A percentile compares a stretch with the other conserved stretches of the same genome.
Evolutionary conservation across 106 monocot genomes (phyloP).

Genomic region (Dendrobium catenatum): DNA sequence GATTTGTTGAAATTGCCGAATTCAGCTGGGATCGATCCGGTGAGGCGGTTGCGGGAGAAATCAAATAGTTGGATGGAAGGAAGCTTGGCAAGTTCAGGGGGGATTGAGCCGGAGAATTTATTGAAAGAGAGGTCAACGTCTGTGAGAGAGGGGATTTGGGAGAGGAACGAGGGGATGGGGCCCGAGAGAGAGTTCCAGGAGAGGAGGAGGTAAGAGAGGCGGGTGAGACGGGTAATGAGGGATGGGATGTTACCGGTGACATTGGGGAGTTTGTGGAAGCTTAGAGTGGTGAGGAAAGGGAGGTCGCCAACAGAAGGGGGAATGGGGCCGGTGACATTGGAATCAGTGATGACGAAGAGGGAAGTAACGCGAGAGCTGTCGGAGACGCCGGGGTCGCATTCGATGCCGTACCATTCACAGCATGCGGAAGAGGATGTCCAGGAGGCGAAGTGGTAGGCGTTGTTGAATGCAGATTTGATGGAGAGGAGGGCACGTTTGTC

Average conservation of each 20-base stretch:
- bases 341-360: constrained; percentile 28
- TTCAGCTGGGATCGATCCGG: constrained; percentile 33
- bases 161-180: constrained; percentile 34
- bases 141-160: constrained; percentile 17
- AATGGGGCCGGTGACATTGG: constrained; percentile 34
- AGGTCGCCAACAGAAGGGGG: constrained; percentile 31
- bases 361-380: constrained; percentile 17
- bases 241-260: constrained; percentile 24
- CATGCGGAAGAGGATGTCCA: constrained; percentile 27
- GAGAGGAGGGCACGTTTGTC: constrained; percentile 37
- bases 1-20: constrained; percentile 9
- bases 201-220: constrained; percentile 25
- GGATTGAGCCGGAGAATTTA: constrained; percentile 38
- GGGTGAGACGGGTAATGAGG: constrained; percentile 21
- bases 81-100: constrained; percentile 22
- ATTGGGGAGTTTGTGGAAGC: constrained; percentile 21
- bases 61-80: constrained; percentile 23
- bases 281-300: constrained; percentile 17
- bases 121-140: constrained; percentile 34
- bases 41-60: constrained; percentile 33
- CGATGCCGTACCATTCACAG: constrained; percentile 47
- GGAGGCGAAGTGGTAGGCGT: constrained; percentile 24
- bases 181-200: constrained; percentile 40
- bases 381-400: constrained; percentile 27
- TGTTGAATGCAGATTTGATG: constrained; percentile 33